A percentile compares a stretch with the other conserved stretches of the same genome.
Conservation (phyloP, 805 yeast genomes). For the Lachancea lanzarotensis region DNA sequence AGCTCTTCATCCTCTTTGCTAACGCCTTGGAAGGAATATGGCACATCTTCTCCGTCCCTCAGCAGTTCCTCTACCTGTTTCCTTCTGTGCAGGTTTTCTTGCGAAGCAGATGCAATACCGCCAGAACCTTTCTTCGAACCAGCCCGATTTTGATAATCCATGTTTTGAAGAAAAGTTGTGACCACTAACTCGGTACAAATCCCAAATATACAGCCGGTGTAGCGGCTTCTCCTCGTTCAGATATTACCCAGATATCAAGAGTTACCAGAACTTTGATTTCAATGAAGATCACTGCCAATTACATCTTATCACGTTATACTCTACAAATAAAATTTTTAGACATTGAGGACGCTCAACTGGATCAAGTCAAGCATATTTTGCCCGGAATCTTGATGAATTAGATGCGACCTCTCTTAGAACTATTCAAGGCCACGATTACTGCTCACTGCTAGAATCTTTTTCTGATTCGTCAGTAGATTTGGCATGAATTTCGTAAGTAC, state of each 20-base stretch:
- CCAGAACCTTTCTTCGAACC: slow-evolving; percentile 91
- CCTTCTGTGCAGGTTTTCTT: slow-evolving; percentile 60
- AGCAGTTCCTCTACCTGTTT: slow-evolving; percentile 59
- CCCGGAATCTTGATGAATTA: not conserved
- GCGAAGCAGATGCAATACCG: slow-evolving; percentile 73
- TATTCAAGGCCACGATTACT: not conserved
- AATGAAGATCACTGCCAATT: not conserved
- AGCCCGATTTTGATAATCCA: slow-evolving; percentile 87
- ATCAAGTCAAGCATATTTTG: not conserved
- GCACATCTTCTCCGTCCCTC: slow-evolving; percentile 35
- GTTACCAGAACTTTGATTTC: too few species aligned
- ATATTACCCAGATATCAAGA: too few species aligned
- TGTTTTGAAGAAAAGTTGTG: slow-evolving; percentile 22
- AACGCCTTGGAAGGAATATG: slow-evolving; percentile 39
- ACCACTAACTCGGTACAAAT: not conserved
- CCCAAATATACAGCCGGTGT: too few species aligned
- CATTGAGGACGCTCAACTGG: not conserved
- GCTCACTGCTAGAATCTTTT: not conserved
- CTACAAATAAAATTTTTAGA: not conserved
- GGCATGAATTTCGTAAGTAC: slow-evolving; percentile 26
- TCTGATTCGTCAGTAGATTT: not conserved
- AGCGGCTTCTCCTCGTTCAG: too few species aligned
- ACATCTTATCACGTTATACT: slow-evolving; percentile 3
- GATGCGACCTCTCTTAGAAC: too few species aligned
- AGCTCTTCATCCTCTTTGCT: slow-evolving; percentile 43